Evolutionary conservation across 805 yeast genomes (phyloP), one percentile per base, ranked within the genome.

Genomic region (Zygosaccharomyces rouxii): DNA sequence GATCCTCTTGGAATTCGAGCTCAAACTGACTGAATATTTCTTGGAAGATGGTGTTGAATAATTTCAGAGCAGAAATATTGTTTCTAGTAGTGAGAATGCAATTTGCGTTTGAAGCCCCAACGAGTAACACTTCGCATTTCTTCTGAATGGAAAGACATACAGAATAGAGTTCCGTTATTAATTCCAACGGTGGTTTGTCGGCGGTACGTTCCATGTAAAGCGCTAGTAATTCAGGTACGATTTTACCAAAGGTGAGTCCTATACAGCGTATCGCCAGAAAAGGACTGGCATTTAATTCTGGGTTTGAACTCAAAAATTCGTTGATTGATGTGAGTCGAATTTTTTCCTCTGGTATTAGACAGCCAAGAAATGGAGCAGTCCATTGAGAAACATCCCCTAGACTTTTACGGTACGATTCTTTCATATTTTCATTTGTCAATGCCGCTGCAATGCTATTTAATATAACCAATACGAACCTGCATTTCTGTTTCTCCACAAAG

Each of bases 151-250:
- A 40, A 30, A 44, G 30, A 22, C 42, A 44, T 29, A 22, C 10
- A 2, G 51, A 39, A 37, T 41, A 44, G n/a, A 40, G 26, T 16
- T 35, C 40, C 25, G 45, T 31, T 4, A 39, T 18, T 2, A 11
- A 9, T 21, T 25, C 22, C 11, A 38, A 18, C 10, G 35, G n/a
- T 2, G 19, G 21, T 7, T 29, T 35, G 16, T 38, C 23, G 4
- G 35, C 5, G 2, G 21, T 9, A 5, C 13, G 9, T 38, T 48
- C 46, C 42, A 14, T 29, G 13, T 26, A 26, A 25, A 22, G 11
- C 16, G 46, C 42, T 21, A 44, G 31, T 19, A 48, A 10, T 10
- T 40, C 37, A 22, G 51, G 44, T 25, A 48, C 10, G 6, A 48
- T 29, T 11, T 30, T 22, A 13, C 42, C 44, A 29, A 48, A 48